Evolutionary conservation across 306 rosid species (phyloP), one percentile per base, ranked within the genome.

Genomic region (Luffa acutangula): DNA sequence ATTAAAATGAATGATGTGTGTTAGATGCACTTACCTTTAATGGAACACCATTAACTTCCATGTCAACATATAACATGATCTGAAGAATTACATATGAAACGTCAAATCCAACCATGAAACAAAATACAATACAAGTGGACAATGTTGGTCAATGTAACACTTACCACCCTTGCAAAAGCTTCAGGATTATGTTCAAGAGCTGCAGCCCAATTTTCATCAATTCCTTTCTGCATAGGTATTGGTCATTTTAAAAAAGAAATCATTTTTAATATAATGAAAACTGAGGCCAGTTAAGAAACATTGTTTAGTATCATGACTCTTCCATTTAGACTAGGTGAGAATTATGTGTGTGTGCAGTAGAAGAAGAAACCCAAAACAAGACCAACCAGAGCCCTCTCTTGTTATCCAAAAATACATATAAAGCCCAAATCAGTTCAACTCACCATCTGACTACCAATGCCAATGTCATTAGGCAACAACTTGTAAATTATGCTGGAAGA

Each of bases 131-230:
- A 20, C 9, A 41, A 31, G 33, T 64, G 18, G 58, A 58, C 34
- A 53, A 20, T 33, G 18, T 48, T 80, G 41, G 41, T 34, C 79
- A 9, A 80, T 71, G 73, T 75, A 72, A 70, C 83, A 87, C 91
- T 53, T 82, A 95, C 99, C 97, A 95, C 99, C 80, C 97, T 93
- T 58, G 96, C 99, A 91, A 95, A 95, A 84, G 86, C 95, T 93
- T 95, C 99, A 2, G 99, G 97, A 84, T 95, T 95, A 82, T 95
- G 87, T 76, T 95, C 99, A 33, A 95, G 80, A 63, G 99, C 99
- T 80, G 99, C 99, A 63, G 86, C 97, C 99, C 99, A 95, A 85
- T 95, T 95, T 84, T 95, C 99, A 85, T 95, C 99, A 81, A 95
- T 93, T 82, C 97, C 99, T 93, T 90, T 93, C 99, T 93, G 90